phyloP scores from a whole-genome alignment of 2,329 filamentous ascomycete species.

The Colletotrichum brevisporum region DNA sequence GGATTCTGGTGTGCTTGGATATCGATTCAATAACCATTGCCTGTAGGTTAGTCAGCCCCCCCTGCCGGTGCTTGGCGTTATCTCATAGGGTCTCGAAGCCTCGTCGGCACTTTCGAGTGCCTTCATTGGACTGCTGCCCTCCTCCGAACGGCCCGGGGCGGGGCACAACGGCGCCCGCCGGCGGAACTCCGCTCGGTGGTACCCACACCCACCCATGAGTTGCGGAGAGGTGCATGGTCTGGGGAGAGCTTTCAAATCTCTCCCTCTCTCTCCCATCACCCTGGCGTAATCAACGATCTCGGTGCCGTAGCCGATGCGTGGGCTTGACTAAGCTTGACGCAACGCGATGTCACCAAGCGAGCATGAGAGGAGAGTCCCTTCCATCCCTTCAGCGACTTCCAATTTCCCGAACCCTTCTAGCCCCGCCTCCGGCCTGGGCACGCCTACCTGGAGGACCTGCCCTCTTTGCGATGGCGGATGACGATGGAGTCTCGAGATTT shows the following conservation, averaged over 20 bases:
- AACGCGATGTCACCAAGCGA: not conserved
- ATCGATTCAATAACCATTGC: constrained; percentile 4
- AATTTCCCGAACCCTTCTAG: not conserved
- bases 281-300: constrained; percentile 5
- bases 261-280: not conserved
- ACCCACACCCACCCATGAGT: constrained; percentile 1
- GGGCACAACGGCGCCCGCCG: not conserved
- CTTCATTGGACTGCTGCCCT: constrained; percentile 14
- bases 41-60: constrained; percentile 32
- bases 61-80: not conserved
- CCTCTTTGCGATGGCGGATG: not conserved
- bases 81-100: not conserved
- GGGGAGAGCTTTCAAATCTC: not conserved
- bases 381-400: not conserved
- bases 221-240: constrained; percentile 7
- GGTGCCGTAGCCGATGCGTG: not conserved
- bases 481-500: not conserved
- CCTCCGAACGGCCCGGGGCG: constrained; percentile 13
- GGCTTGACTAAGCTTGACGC: constrained; percentile 37
- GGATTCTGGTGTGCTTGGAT: not conserved
- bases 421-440: constrained; percentile 1
- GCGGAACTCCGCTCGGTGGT: constrained; percentile 30
- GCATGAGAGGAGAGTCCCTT: not conserved
- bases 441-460: not conserved
- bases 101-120: not conserved